A percentile compares a stretch with the other conserved stretches of the same genome.
These are phyloP conservation scores for Myxozyma neotropica DNA, from an alignment of 805 yeast species.

Conservation along the genomic window DNA sequence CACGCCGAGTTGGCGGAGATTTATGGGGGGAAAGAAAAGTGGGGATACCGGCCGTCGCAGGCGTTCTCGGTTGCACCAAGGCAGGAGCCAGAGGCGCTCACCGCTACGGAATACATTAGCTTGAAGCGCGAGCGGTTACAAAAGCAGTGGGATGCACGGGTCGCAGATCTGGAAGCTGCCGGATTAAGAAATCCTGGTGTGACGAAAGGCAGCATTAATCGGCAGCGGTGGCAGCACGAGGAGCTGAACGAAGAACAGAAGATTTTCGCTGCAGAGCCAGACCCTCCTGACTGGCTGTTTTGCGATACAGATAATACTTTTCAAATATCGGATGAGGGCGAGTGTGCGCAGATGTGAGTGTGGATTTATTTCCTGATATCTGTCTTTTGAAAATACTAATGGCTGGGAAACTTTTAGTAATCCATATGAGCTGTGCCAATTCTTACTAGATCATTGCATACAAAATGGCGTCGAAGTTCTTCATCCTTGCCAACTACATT, in stretches of 20 bases:
- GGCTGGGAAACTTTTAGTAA: slow-evolving; percentile 5
- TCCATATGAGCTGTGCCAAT: slow-evolving; percentile 30
- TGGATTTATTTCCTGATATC: not conserved
- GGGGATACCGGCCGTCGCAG: slow-evolving; percentile 35
- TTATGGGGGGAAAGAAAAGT: slow-evolving; percentile 22
- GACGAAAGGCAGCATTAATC: not conserved
- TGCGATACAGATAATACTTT: slow-evolving; percentile 24
- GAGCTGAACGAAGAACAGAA: slow-evolving; percentile 19
- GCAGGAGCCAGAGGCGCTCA: slow-evolving; percentile 8
- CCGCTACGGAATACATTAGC: not conserved
- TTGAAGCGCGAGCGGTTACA: slow-evolving; percentile 10
- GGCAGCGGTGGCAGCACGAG: not conserved
- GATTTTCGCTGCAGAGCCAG: slow-evolving; percentile 13
- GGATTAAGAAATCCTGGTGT: not conserved
- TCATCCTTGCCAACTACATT: slow-evolving; percentile 23
- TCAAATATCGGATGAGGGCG: slow-evolving; percentile 27
- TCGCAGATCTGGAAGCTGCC: not conserved
- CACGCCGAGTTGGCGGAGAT: slow-evolving; percentile 31
- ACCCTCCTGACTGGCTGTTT: slow-evolving; percentile 31
- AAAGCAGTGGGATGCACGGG: not conserved
- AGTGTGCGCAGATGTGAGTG: slow-evolving; percentile 31
- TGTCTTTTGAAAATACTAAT: not conserved
- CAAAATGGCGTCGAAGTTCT: slow-evolving; percentile 27
- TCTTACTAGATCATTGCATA: slow-evolving; percentile 24
- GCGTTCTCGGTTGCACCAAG: slow-evolving; percentile 28